Evolutionary conservation across 2,329 filamentous ascomycete species (phyloP).

Genomic region (Fusarium pseudocircinatum): DNA sequence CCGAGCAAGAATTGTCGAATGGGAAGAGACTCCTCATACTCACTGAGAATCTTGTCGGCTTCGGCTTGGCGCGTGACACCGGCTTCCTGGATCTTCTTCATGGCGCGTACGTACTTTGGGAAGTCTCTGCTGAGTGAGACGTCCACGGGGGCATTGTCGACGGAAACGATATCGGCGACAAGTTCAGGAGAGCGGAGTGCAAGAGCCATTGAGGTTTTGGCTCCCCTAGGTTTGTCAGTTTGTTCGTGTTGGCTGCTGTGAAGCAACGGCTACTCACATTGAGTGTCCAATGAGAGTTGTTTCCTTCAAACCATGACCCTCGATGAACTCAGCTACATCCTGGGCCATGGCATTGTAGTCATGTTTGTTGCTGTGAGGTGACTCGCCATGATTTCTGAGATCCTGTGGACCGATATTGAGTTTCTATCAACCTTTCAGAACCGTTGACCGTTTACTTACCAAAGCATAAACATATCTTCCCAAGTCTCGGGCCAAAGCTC

Average conservation of each 20-base stretch:
- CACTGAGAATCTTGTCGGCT: slow-evolving; percentile 80
- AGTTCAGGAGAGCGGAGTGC: slow-evolving; percentile 75
- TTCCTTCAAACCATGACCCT: slow-evolving; percentile 73
- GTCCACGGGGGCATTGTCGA: slow-evolving; percentile 93
- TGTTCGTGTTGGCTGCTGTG: not conserved
- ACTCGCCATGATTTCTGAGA: slow-evolving; percentile 92
- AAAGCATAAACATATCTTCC: slow-evolving; percentile 83
- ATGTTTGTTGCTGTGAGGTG: slow-evolving; percentile 78
- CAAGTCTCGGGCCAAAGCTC: slow-evolving; percentile 82
- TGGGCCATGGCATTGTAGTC: slow-evolving; percentile 85
- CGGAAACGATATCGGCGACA: slow-evolving; percentile 78
- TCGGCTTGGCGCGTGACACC: slow-evolving; percentile 75
- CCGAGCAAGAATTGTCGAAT: slow-evolving; percentile 93
- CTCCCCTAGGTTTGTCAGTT: slow-evolving; percentile 67
- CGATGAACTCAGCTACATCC: slow-evolving; percentile 83
- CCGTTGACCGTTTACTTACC: slow-evolving; percentile 56
- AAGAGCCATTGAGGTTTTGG: slow-evolving; percentile 90
- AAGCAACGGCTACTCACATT: slow-evolving; percentile 67
- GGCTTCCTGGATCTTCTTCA: slow-evolving; percentile 81
- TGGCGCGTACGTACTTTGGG: slow-evolving; percentile 80
- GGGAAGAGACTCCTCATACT: slow-evolving; percentile 76
- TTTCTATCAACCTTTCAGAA: slow-evolving; percentile 10
- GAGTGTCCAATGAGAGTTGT: slow-evolving; percentile 90
- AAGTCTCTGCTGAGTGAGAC: slow-evolving; percentile 80
- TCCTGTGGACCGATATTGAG: slow-evolving; percentile 64